phyloP scores from a whole-genome alignment of 1,284 basidiomycete genomes.

The Heliocybe sulcata region DNA sequence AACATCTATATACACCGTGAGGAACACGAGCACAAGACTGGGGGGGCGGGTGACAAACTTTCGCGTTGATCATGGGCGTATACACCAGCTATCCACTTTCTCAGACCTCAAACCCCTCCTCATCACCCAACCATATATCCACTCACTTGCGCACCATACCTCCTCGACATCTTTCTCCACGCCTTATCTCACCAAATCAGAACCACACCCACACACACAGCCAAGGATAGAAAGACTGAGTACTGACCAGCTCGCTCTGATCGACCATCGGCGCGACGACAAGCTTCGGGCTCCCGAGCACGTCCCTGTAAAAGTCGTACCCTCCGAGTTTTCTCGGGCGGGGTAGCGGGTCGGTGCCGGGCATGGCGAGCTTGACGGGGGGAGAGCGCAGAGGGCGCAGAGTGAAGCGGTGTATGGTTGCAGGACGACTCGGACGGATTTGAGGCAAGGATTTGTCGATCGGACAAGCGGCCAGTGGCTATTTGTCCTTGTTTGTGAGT shows the following conservation, averaged over 20 bases:
- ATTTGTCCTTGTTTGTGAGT: background rate
- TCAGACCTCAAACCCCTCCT: constrained; percentile 1
- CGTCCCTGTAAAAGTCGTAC: constrained; percentile 74
- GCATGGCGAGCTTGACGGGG: no score
- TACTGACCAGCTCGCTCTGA: constrained; percentile 86
- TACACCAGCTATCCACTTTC: constrained; percentile 60
- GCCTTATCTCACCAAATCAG: no score
- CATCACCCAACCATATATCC: constrained; percentile 1
- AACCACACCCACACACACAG: background rate
- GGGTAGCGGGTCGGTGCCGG: background rate
- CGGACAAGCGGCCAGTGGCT: background rate
- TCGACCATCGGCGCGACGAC: constrained; percentile 98
- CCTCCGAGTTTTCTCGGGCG: constrained; percentile 52
- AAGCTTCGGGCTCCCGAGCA: constrained; percentile 79
- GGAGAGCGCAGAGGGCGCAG: background rate
- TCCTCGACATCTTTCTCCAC: constrained; percentile 85
- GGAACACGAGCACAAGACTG: background rate
- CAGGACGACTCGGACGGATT: background rate
- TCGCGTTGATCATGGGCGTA: constrained; percentile 97
- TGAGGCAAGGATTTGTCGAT: background rate
- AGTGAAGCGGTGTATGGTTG: background rate
- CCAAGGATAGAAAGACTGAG: background rate
- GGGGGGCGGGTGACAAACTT: constrained; percentile 35
- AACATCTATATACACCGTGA: background rate
- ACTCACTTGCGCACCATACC: constrained; percentile 74